Conservation (phyloP, 495 filamentous ascomycete genomes). For the Parachaetomium inaequale region DNA sequence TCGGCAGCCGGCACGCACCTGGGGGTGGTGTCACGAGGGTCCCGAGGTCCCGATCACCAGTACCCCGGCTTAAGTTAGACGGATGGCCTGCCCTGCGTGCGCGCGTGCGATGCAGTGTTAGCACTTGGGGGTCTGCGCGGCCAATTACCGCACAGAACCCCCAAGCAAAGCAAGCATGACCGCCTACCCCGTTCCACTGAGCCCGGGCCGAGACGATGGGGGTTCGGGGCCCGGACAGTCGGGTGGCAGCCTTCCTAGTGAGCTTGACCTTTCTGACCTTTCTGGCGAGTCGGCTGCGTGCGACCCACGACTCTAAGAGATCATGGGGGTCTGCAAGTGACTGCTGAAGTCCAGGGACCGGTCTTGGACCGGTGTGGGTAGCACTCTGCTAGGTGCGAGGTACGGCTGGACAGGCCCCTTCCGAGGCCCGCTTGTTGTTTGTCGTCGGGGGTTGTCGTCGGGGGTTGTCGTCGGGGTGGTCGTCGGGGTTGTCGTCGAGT, state of each 20-base stretch:
- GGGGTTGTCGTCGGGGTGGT: background rate
- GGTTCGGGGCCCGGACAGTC: background rate
- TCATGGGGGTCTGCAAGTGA: background rate
- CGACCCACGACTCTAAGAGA: background rate
- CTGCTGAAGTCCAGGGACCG: constrained; percentile 10
- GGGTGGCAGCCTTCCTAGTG: constrained; percentile 6
- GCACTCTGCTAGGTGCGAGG: constrained; percentile 12
- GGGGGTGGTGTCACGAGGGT: background rate
- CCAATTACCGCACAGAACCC: too few species aligned
- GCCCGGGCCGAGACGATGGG: background rate
- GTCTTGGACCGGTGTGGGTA: background rate
- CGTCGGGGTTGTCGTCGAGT: background rate
- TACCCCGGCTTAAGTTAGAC: constrained; percentile 9
- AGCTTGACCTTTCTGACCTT: constrained; percentile 4
- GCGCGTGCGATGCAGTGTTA: background rate
- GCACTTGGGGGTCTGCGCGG: too few species aligned
- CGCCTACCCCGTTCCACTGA: constrained; percentile 9
- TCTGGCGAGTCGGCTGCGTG: background rate
- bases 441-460: background rate
- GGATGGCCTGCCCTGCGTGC: constrained; percentile 5
- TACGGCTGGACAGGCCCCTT: background rate
- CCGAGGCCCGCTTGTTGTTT: too few species aligned
- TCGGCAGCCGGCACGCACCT: constrained; percentile 4
- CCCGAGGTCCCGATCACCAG: background rate
- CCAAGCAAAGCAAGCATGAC: background rate